Evolutionary conservation across 495 filamentous ascomycete species (phyloP).

Genomic region (Annulohypoxylon maeteangense): DNA sequence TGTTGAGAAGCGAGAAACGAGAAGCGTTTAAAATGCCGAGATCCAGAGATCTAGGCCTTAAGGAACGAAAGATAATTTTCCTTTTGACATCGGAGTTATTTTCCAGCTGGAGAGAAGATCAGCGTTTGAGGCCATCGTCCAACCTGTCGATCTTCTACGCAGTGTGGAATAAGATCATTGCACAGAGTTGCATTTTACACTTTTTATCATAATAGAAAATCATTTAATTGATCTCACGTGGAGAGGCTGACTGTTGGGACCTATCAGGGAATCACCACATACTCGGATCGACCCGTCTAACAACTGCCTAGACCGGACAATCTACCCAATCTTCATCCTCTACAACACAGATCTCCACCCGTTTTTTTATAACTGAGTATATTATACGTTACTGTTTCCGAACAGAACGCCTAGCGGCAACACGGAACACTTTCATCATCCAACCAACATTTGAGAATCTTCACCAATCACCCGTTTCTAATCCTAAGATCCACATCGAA

Average conservation of each 20-base stretch:
- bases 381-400: not conserved
- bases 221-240: slow-evolving; percentile 33
- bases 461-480: slow-evolving; percentile 8
- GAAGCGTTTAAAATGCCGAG: slow-evolving; percentile 29
- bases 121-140: slow-evolving; percentile 29
- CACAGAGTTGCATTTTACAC: slow-evolving; percentile 21
- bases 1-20: no score
- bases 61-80: slow-evolving; percentile 11
- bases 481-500: slow-evolving; percentile 21
- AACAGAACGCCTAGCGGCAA: not conserved
- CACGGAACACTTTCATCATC: not conserved
- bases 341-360: not conserved
- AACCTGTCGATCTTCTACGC: slow-evolving; percentile 29
- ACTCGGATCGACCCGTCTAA: slow-evolving; percentile 23
- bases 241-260: slow-evolving; percentile 29
- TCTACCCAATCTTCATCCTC: slow-evolving; percentile 1
- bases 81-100: slow-evolving; percentile 31
- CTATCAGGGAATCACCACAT: slow-evolving; percentile 14
- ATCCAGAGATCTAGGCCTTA: slow-evolving; percentile 29
- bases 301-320: not conserved
- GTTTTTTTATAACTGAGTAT: not conserved
- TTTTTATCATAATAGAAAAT: slow-evolving; percentile 1
- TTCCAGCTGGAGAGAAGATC: slow-evolving; percentile 42
- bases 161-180: slow-evolving; percentile 39
- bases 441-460: not conserved